These are phyloP conservation scores for Talaromyces trachyspermus DNA, from an alignment of 495 filamentous ascomycete genomes.

Conservation along the genomic window DNA sequence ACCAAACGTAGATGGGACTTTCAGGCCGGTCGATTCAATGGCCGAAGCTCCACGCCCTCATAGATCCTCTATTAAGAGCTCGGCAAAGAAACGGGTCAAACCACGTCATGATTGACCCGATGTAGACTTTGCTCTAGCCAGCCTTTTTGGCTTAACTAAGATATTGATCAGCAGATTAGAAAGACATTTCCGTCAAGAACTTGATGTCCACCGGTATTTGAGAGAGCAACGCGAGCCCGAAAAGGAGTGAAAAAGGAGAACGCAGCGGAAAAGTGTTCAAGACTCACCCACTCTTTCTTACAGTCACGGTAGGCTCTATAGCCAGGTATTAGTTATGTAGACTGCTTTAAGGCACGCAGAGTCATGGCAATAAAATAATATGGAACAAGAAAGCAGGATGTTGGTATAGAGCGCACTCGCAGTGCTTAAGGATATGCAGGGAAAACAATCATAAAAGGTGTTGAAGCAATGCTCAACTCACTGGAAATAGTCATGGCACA, in stretches of 20 bases:
- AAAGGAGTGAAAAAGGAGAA: neutral
- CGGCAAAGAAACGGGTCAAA: constrained; percentile 42
- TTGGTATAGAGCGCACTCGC: neutral
- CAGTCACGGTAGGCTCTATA: constrained; percentile 84
- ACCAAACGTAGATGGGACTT: no score
- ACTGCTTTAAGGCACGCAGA: no score
- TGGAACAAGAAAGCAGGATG: neutral
- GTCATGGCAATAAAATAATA: neutral
- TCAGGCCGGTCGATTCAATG: no score
- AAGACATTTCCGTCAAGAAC: neutral
- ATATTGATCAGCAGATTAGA: neutral
- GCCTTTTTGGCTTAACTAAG: constrained; percentile 25
- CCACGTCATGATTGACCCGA: neutral
- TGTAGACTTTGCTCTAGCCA: constrained; percentile 6
- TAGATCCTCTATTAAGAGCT: no score
- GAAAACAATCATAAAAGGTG: neutral
- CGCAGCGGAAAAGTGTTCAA: neutral
- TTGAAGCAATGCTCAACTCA: constrained; percentile 33
- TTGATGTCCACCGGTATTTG: neutral
- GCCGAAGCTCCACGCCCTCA: no score
- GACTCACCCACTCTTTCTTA: constrained; percentile 85
- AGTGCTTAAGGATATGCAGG: neutral
- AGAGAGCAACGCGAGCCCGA: neutral
- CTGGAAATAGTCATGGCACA: constrained; percentile 95
- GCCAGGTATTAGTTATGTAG: neutral